A percentile compares a stretch with the other conserved stretches of the same genome.
Conservation (phyloP, 805 yeast genomes). For the Torulaspora quercuum region DNA sequence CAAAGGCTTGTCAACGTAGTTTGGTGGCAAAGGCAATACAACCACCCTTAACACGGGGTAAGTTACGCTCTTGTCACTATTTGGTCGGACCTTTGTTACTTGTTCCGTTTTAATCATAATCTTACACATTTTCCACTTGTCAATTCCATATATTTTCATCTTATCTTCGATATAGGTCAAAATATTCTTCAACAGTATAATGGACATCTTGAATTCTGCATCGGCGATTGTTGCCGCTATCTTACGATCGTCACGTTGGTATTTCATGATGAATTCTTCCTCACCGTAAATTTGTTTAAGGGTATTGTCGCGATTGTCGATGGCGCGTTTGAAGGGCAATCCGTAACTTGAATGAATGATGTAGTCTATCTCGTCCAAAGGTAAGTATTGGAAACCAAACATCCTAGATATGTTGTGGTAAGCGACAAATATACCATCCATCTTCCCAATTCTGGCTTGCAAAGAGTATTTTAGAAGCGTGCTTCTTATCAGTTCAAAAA, state of each 20-base stretch:
- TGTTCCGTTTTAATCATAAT: conserved; percentile 24
- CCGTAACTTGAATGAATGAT: conserved; percentile 50
- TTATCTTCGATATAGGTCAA: conserved; percentile 38
- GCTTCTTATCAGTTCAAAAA: conserved; percentile 67
- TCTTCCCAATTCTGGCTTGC: conserved; percentile 91
- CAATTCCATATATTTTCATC: conserved; percentile 17
- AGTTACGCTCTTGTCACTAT: conserved; percentile 9
- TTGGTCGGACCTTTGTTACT: conserved; percentile 5
- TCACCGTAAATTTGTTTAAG: conserved; percentile 23
- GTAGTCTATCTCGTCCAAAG: conserved; percentile 67
- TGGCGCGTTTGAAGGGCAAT: conserved; percentile 13
- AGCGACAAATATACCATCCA: conserved; percentile 95
- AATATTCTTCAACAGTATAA: conserved; percentile 49
- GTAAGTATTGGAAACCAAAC: conserved; percentile 88
- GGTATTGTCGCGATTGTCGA: conserved; percentile 19
- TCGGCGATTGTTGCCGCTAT: conserved; percentile 50
- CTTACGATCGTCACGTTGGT: conserved; percentile 24
- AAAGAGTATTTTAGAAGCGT: conserved; percentile 79
- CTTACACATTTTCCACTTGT: conserved; percentile 25
- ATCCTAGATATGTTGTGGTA: conserved; percentile 77
- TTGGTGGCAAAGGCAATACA: conserved; percentile 34
- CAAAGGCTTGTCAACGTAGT: conserved; percentile 26
- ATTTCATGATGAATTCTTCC: conserved; percentile 23
- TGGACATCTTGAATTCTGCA: conserved; percentile 59
- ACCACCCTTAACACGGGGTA: conserved; percentile 36